phyloP scores from a whole-genome alignment of 805 yeast species.

The Candida ipomoeae region DNA sequence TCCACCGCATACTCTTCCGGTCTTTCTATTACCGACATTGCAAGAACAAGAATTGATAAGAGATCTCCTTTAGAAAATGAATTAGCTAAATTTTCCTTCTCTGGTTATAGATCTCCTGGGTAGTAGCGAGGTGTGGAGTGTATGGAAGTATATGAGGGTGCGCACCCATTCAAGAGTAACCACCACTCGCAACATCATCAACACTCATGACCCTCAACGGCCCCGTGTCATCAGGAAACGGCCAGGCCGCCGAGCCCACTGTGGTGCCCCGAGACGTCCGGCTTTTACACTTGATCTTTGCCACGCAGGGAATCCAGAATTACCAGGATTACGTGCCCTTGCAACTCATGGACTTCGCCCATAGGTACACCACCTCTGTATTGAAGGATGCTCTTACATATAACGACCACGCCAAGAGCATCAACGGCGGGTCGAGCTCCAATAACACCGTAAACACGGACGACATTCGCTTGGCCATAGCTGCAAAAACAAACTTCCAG shows the following conservation, averaged over 20 bases:
- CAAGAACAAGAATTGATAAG: background rate
- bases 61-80: background rate
- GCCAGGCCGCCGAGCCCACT: slow-evolving; percentile 15
- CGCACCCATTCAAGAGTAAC: background rate
- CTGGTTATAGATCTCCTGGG: background rate
- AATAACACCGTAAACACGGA: slow-evolving; percentile 64
- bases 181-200: background rate
- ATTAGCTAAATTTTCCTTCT: background rate
- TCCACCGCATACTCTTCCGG: slow-evolving; percentile 22
- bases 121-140: background rate
- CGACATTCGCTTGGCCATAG: slow-evolving; percentile 87
- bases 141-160: background rate
- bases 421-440: slow-evolving; percentile 24
- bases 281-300: slow-evolving; percentile 81
- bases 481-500: slow-evolving; percentile 91
- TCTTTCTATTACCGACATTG: slow-evolving; percentile 24
- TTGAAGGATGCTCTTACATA: slow-evolving; percentile 86
- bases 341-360: slow-evolving; percentile 96
- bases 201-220: slow-evolving; percentile 11
- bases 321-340: slow-evolving; percentile 96
- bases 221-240: slow-evolving; percentile 5
- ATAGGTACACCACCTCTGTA: slow-evolving; percentile 78
- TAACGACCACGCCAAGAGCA: slow-evolving; percentile 69
- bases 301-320: slow-evolving; percentile 85
- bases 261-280: slow-evolving; percentile 85